These are phyloP conservation scores for Sporothrix luriei DNA, from an alignment of 2,329 filamentous ascomycete genomes.

Conservation along the genomic window DNA sequence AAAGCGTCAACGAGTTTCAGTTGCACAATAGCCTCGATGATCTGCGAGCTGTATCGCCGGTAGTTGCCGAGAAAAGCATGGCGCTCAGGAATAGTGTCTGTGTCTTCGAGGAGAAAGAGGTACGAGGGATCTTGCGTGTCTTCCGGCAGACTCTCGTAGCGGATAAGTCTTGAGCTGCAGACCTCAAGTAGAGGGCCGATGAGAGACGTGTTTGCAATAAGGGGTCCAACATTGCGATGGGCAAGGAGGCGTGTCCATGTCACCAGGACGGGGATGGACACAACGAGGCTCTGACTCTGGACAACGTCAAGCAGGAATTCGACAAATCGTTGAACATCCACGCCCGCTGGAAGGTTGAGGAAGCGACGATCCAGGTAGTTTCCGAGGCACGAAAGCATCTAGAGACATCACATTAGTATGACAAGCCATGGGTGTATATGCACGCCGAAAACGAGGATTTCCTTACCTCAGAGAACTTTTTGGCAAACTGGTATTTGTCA, in stretches of 20 bases:
- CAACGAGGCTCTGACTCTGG: constrained; percentile 81
- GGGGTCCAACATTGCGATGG: constrained; percentile 66
- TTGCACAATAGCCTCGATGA: constrained; percentile 85
- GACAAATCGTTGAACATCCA: constrained; percentile 73
- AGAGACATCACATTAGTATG: neutral
- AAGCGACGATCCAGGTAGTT: constrained; percentile 81
- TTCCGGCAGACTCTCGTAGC: constrained; percentile 84
- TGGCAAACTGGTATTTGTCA: constrained; percentile 86
- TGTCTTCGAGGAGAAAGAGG: constrained; percentile 85
- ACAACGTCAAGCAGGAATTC: constrained; percentile 77
- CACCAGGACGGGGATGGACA: constrained; percentile 90
- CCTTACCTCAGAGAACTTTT: constrained; percentile 87
- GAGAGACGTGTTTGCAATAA: constrained; percentile 64
- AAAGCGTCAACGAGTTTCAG: constrained; percentile 83
- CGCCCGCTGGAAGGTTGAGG: constrained; percentile 62
- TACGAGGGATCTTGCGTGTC: constrained; percentile 79
- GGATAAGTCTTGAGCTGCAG: constrained; percentile 79
- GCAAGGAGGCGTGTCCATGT: constrained; percentile 83
- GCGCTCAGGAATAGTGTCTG: constrained; percentile 89
- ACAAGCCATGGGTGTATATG: neutral
- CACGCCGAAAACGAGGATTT: neutral
- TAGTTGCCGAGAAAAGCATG: constrained; percentile 97
- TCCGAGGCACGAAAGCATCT: constrained; percentile 84
- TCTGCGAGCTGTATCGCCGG: constrained; percentile 80
- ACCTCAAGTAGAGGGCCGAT: constrained; percentile 78